Evolutionary conservation across 257 asterid genomes (phyloP).

Genomic region (Scutellaria barbata): DNA sequence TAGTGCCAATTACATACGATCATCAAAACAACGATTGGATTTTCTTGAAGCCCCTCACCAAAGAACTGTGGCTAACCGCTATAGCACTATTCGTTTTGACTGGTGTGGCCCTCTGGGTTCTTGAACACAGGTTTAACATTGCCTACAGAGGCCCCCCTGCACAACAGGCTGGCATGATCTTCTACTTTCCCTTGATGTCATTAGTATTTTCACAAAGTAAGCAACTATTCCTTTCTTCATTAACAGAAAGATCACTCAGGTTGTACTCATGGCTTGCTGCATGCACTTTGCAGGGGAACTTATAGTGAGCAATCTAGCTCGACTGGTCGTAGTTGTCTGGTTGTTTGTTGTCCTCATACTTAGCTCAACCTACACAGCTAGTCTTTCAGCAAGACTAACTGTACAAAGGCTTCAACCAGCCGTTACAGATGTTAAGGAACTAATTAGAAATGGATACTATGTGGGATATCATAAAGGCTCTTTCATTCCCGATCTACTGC

Average conservation of each 20-base stretch:
- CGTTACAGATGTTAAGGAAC: conserved; percentile 35
- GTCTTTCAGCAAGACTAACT: conserved; percentile 49
- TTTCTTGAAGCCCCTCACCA: conserved; percentile 47
- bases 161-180: conserved; percentile 47
- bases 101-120: conserved; percentile 50
- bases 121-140: conserved; percentile 47
- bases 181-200: conserved; percentile 50
- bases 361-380: conserved; percentile 47
- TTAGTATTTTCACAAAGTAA: conserved; percentile 49
- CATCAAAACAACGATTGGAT: conserved; percentile 40
- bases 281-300: conserved; percentile 38
- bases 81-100: conserved; percentile 39
- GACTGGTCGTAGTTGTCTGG: conserved; percentile 46
- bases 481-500: conserved; percentile 6
- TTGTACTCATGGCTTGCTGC: not conserved
- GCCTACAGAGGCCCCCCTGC: conserved; percentile 48
- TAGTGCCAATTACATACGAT: conserved; percentile 39
- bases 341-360: conserved; percentile 49
- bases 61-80: conserved; percentile 45
- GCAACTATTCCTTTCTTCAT: not conserved
- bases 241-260: not conserved
- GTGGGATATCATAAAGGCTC: conserved; percentile 47
- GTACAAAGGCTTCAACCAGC: conserved; percentile 36
- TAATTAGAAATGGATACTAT: conserved; percentile 35
- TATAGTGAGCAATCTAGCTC: conserved; percentile 43